Percentiles rank a stretch among this genome's conserved stretches.
Conservation (phyloP, 805 yeast genomes). For the Starmera amethionina region DNA sequence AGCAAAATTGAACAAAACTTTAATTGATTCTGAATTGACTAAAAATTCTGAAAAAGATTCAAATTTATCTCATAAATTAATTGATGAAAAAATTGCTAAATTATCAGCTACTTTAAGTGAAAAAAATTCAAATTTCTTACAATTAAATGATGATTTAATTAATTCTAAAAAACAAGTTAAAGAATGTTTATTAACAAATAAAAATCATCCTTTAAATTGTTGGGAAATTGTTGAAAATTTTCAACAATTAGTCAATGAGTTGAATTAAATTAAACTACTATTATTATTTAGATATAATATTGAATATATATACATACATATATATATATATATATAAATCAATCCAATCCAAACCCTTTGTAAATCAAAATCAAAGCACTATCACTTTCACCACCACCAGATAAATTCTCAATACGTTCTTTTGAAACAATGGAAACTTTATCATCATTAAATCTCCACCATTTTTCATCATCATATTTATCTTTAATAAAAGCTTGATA, state of each 20-base stretch:
- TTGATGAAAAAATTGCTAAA: constrained; percentile 32
- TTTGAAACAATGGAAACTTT: constrained; percentile 68
- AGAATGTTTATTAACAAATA: constrained; percentile 47
- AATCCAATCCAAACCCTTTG: constrained; percentile 63
- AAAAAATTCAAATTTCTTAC: constrained; percentile 24
- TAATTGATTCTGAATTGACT: constrained; percentile 31
- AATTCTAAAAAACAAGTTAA: constrained; percentile 41
- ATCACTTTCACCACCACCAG: constrained; percentile 98
- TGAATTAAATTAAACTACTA: constrained; percentile 18
- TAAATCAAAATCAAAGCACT: constrained; percentile 85
- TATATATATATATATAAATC: background rate
- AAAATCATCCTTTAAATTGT: constrained; percentile 66
- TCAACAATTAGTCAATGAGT: constrained; percentile 44
- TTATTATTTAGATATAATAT: background rate
- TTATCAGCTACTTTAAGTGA: constrained; percentile 27
- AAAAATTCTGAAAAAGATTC: constrained; percentile 23
- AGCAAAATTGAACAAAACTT: constrained; percentile 38
- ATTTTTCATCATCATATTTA: constrained; percentile 58
- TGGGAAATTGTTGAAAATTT: constrained; percentile 73
- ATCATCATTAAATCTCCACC: constrained; percentile 97
- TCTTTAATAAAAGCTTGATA: constrained; percentile 86
- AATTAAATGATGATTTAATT: constrained; percentile 30
- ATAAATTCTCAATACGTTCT: constrained; percentile 72
- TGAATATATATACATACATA: background rate
- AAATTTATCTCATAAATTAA: constrained; percentile 18